Evolutionary conservation across 1,284 basidiomycete species (phyloP).

Genomic region (Lentinus polychrous): DNA sequence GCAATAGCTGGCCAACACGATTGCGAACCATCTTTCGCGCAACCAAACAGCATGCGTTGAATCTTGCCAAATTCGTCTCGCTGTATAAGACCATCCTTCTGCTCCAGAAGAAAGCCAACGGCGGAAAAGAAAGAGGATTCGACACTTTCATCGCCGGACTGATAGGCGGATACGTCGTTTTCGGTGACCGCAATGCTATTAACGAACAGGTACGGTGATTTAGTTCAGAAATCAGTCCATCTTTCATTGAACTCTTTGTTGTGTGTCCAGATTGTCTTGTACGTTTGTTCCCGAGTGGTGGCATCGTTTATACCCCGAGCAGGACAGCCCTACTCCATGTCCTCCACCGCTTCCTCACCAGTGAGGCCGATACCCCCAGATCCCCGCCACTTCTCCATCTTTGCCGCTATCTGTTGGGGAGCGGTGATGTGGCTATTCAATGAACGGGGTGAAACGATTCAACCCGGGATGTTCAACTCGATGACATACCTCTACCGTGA

Average conservation of each 20-base stretch:
- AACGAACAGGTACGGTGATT: slow-evolving; percentile 83
- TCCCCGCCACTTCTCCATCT: slow-evolving; percentile 76
- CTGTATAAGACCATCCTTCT: slow-evolving; percentile 88
- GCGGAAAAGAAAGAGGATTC: slow-evolving; percentile 71
- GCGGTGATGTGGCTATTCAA: slow-evolving; percentile 97
- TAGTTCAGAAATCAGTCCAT: not conserved
- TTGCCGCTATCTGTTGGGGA: slow-evolving; percentile 91
- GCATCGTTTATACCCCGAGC: slow-evolving; percentile 84
- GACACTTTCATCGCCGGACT: slow-evolving; percentile 95
- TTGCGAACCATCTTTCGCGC: slow-evolving; percentile 70
- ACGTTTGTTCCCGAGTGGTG: slow-evolving; percentile 85
- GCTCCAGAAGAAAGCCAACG: slow-evolving; percentile 73
- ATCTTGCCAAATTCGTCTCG: slow-evolving; percentile 90
- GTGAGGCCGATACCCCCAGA: slow-evolving; percentile 76
- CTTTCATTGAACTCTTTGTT: not conserved
- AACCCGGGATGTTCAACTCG: slow-evolving; percentile 89
- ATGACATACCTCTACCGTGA: slow-evolving; percentile 80
- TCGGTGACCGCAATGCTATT: slow-evolving; percentile 92
- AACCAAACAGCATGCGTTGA: slow-evolving; percentile 85
- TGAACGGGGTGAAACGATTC: slow-evolving; percentile 79
- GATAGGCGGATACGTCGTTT: slow-evolving; percentile 88
- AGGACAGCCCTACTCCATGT: slow-evolving; percentile 35
- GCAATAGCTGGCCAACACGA: slow-evolving; percentile 60
- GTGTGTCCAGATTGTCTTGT: slow-evolving; percentile 80
- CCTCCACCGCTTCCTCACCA: slow-evolving; percentile 28